phyloP scores from a whole-genome alignment of 2,329 filamentous ascomycete genomes.

The Talaromyces sp. region DNA sequence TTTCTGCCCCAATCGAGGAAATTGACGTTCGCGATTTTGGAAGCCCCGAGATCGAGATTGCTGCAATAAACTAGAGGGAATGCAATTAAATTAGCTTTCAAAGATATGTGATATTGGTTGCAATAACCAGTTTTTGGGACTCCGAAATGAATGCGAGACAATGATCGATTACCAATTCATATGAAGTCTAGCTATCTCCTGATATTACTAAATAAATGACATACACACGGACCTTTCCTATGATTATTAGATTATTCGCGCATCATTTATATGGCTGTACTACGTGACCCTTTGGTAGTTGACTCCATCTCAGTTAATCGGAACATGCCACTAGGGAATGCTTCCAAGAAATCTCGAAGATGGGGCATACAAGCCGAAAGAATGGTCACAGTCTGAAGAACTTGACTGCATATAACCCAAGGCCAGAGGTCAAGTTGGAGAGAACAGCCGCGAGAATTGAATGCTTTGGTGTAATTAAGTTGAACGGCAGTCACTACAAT shows the following conservation, averaged over 20 bases:
- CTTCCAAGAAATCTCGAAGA: constrained; percentile 2
- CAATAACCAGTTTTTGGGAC: background rate
- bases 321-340: constrained; percentile 1
- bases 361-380: background rate
- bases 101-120: background rate
- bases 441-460: background rate
- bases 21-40: background rate
- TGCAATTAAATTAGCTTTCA: background rate
- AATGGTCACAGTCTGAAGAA: constrained; percentile 2
- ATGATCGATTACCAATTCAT: background rate
- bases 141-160: background rate
- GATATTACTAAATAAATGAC: background rate
- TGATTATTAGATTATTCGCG: background rate
- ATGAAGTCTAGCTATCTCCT: background rate
- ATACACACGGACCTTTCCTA: background rate
- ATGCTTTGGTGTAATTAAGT: background rate
- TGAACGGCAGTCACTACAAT: constrained; percentile 1
- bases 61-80: background rate
- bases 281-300: background rate
- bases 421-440: background rate
- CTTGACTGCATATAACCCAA: constrained; percentile 2
- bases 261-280: background rate
- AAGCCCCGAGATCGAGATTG: background rate
- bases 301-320: background rate
- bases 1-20: background rate